Base-by-base conservation (phyloP, 225 moss, liverwort and hornwort species). In the Physcomitrellopsis africana region DNA sequence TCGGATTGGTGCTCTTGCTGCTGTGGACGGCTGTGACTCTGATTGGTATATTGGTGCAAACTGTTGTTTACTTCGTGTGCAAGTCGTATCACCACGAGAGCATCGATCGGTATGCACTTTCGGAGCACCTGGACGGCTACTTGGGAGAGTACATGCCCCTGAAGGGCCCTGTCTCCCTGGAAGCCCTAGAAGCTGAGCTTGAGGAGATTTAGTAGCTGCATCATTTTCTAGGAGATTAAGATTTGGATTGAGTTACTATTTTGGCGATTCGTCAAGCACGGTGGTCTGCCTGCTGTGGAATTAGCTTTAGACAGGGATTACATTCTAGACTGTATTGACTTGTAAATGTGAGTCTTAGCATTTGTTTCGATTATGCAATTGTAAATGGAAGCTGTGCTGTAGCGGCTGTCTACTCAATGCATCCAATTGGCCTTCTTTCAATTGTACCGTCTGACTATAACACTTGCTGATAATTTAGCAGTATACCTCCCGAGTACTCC, bases 61-160 rank as follows among this genome's bases (percentile, higher is more conserved):
- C 91, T 60, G 76, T 96, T 37, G 68, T 96, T 12, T 96, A 96
- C 77, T 94, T 96, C 15, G 91, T 91, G 23, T 96, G 96, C 86
- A 96, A 96, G 75, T 89, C 96, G 14, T 68, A 86, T 67, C 96
- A 96, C 75, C 79, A 82, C 55, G 92, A 96, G 85, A 92, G 80
- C 66, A 91, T 96, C 4, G 96, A 96, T 68, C 86, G 96, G 72
- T 84, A 87, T n/a, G 82, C 88, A 26, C 64, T 96, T 65, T 85
- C 92, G 9, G 96, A 94, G 80, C 86, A 89, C 65, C 76, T 96
- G 84, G 92, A 96, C 74, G 89, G 89, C 12, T 96, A 94, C 66
- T 72, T 94, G 81, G 94, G 94, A 61, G 94, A 94, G 70, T 96
- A 96, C 65, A 84, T 88, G 88, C 96, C 96, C 8, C 82, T 96